Conservation (phyloP, 164 flowering plant species). For the Vitis rupestris region DNA sequence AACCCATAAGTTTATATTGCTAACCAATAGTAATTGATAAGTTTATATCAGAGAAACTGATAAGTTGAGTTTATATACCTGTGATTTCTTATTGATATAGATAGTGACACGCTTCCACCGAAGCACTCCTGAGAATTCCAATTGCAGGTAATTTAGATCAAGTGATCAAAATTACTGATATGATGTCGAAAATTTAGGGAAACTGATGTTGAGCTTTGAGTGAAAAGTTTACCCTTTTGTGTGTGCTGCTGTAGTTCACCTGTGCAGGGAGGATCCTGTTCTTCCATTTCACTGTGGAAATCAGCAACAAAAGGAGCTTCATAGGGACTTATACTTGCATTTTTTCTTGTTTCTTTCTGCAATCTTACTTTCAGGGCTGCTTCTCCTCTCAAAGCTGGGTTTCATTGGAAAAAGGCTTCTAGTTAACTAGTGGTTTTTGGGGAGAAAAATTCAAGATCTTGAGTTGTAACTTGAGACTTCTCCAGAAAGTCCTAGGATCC, state of each 20-base stretch:
- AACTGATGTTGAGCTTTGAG: background rate
- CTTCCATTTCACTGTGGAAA: conserved; percentile 27
- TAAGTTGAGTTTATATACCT: conserved; percentile 30
- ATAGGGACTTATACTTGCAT: conserved; percentile 70
- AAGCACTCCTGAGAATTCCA: conserved; percentile 48
- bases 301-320: conserved; percentile 28
- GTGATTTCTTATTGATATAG: conserved; percentile 66
- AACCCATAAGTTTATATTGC: background rate
- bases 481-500: too few relatives aligned
- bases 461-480: background rate
- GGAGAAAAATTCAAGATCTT: too few relatives aligned
- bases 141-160: background rate
- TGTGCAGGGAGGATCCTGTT: conserved; percentile 37
- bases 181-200: background rate
- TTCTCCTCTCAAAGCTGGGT: conserved; percentile 79
- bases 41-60: background rate
- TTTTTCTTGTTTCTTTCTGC: conserved; percentile 68
- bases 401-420: background rate
- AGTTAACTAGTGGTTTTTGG: background rate
- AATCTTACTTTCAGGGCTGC: conserved; percentile 64
- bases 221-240: conserved; percentile 51
- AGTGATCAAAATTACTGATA: too few relatives aligned
- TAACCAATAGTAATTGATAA: background rate
- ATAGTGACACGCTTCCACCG: conserved; percentile 61
- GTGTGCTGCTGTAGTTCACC: conserved; percentile 72